Percentiles rank a stretch among this genome's conserved stretches.
These are phyloP conservation scores for Aethionema arabicum DNA, from an alignment of 345 rosid genomes.

Conservation along the genomic window DNA sequence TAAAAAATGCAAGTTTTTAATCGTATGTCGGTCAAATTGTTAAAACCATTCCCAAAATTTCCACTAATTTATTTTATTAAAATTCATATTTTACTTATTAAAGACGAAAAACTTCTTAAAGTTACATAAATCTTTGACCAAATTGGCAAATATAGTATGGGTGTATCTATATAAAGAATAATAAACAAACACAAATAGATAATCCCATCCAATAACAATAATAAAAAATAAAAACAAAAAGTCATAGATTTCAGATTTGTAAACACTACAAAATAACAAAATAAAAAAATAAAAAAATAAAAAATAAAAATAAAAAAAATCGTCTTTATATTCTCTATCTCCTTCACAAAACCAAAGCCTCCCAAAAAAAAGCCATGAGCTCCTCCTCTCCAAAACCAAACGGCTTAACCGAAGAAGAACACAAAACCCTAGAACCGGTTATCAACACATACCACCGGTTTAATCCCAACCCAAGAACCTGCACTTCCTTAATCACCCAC, in stretches of 20 bases:
- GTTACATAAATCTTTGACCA: too few species aligned
- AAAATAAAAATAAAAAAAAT: not conserved
- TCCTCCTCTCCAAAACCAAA: constrained; percentile 20
- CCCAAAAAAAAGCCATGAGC: constrained; percentile 15
- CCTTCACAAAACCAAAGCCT: constrained; percentile 11
- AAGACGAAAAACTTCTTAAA: too few species aligned
- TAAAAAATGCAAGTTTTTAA: too few species aligned
- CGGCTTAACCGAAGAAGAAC: constrained; percentile 58
- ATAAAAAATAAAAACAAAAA: not conserved
- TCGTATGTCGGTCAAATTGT: too few species aligned
- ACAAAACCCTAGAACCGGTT: constrained; percentile 45
- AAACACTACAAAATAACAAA: not conserved
- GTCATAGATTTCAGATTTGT: not conserved
- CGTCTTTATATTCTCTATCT: constrained; percentile 13
- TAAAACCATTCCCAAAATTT: too few species aligned
- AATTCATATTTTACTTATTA: too few species aligned
- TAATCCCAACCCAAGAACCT: constrained; percentile 49
- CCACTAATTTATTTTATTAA: too few species aligned
- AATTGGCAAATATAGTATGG: too few species aligned
- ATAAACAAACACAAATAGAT: constrained; percentile 4
- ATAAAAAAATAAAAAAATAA: not conserved
- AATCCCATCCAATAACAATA: constrained; percentile 4
- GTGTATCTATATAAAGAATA: not conserved
- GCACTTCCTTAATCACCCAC: constrained; percentile 74
- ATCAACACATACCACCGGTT: constrained; percentile 60